These are phyloP conservation scores for Metschnikowia matae DNA, from an alignment of 805 yeast species.

Conservation along the genomic window DNA sequence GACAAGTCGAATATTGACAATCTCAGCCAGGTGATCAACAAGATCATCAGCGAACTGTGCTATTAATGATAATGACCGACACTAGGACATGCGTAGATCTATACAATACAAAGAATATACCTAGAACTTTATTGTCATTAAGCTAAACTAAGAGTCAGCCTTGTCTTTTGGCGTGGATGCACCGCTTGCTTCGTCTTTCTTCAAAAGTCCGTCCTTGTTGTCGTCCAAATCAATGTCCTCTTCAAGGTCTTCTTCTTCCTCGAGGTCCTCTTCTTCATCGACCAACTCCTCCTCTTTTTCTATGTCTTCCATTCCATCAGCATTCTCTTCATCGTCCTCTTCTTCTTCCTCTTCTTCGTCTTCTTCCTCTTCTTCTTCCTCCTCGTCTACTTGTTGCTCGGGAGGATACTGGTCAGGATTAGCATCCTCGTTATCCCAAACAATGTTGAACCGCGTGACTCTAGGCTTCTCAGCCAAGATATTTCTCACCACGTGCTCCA, in stretches of 20 bases:
- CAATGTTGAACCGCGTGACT: conserved; percentile 93
- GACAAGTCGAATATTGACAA: conserved; percentile 26
- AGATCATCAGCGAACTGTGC: conserved; percentile 7
- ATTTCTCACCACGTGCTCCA: conserved; percentile 90
- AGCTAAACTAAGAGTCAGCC: conserved; percentile 2
- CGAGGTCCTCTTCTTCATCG: conserved; percentile 13
- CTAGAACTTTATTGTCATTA: background rate
- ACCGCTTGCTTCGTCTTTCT: conserved; percentile 14
- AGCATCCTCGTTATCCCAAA: conserved; percentile 81
- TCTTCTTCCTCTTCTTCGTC: conserved; percentile 22
- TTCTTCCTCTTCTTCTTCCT: conserved; percentile 31
- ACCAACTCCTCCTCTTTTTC: conserved; percentile 15
- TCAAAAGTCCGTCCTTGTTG: background rate
- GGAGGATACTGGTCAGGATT: conserved; percentile 72
- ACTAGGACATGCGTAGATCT: background rate
- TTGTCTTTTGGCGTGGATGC: conserved; percentile 18
- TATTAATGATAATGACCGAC: background rate
- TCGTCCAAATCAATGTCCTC: conserved; percentile 12
- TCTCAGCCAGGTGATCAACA: conserved; percentile 31
- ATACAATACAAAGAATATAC: background rate
- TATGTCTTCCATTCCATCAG: conserved; percentile 12
- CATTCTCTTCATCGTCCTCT: conserved; percentile 18
- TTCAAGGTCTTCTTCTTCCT: conserved; percentile 9
- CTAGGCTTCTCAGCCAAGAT: conserved; percentile 96
- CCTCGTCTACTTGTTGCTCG: conserved; percentile 55